Base-by-base conservation (phyloP, 805 yeast species). In the Saccharomycopsis javanensis region DNA sequence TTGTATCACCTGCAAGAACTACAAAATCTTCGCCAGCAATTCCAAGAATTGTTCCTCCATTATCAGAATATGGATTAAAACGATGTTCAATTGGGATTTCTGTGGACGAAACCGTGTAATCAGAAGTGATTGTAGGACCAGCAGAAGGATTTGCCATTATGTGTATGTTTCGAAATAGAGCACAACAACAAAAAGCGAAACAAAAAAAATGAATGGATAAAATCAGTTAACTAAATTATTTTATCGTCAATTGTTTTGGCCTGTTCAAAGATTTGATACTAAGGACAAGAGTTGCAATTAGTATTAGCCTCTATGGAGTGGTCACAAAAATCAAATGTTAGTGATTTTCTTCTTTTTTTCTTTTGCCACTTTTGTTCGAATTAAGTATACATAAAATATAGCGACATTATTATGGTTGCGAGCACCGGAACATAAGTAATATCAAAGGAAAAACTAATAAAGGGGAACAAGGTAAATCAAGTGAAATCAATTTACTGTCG, bases 1-100 rank as follows among this genome's bases (percentile, higher is more conserved):
- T 85, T n/a, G 99, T 94, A 71, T 94, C 99, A 51, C 98, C 98
- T 0, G 99, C 99, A 60, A 94, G 77, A 35, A 94, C 94, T 18
- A 96, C 97, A 67, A 90, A 94, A 71, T 94, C 97, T 69, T 89
- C 88, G 54, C 99, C 99, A 1, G 99, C 97, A 71, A 94, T 94
- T 55, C 98, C 99, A 64, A 94, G 75, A 56, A 92, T 91, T 6
- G 98, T 92, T 67, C 99, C 99, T 65, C 99, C 99, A 66, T 91
- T 89, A 71, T 91, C 96, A 31, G 92, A 75, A 75, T 90, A 90
- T 38, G 97, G 97, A 68, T 90, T 89, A 75, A 90, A 90, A 70
- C 86, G 79, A 71, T 91, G 96, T 69, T 90, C 96, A 68, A 90
- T 89, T 60, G 97, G 97, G 34, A 71, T 72, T 10, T 67, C 67